phyloP scores from a whole-genome alignment of 495 filamentous ascomycete genomes.

The Aspergillus wentii region DNA sequence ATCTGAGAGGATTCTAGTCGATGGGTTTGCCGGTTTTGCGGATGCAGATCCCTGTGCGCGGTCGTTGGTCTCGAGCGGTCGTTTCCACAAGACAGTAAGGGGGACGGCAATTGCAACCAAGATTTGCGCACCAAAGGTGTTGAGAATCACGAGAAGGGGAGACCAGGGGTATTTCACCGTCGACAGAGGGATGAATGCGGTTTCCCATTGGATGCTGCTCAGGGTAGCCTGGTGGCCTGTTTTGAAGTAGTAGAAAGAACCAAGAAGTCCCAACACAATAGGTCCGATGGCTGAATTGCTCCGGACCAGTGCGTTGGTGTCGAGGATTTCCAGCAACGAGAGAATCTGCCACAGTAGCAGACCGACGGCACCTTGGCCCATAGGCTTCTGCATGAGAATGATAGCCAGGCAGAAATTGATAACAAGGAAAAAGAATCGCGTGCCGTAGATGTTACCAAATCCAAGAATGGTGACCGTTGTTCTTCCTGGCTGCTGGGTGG shows the following conservation, averaged over 20 bases:
- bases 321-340: constrained; percentile 80
- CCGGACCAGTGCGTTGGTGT: constrained; percentile 61
- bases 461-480: constrained; percentile 76
- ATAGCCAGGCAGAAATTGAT: constrained; percentile 70
- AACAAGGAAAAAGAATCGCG: constrained; percentile 82
- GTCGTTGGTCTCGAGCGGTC: constrained; percentile 38
- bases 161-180: constrained; percentile 85
- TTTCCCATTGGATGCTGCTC: constrained; percentile 90
- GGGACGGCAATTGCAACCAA: constrained; percentile 74
- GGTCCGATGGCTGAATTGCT: constrained; percentile 73
- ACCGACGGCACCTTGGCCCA: constrained; percentile 81
- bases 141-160: constrained; percentile 74
- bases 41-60: constrained; percentile 15
- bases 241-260: constrained; percentile 93
- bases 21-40: constrained; percentile 41
- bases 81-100: constrained; percentile 82
- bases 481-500: constrained; percentile 32
- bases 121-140: constrained; percentile 87
- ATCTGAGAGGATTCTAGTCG: constrained; percentile 52
- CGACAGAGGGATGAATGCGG: constrained; percentile 86
- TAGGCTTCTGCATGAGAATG: constrained; percentile 84
- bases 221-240: constrained; percentile 94
- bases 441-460: constrained; percentile 87
- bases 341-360: constrained; percentile 81
- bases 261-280: constrained; percentile 75